Evolutionary conservation across 441 rosid genomes (phyloP).

Genomic region (Cnidoscolus chayamansa): DNA sequence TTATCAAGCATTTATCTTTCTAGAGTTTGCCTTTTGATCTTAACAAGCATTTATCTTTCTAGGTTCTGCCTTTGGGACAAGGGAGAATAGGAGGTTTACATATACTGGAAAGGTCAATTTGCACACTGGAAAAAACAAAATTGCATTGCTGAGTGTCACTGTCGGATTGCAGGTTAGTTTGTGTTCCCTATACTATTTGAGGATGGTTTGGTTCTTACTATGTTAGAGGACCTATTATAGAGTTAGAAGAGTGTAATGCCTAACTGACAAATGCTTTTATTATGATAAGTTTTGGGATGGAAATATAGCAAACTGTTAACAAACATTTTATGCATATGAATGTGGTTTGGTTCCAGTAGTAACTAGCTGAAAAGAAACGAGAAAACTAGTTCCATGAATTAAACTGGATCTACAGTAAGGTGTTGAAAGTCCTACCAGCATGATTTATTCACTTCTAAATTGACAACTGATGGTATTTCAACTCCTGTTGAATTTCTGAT

Average conservation of each 20-base stretch:
- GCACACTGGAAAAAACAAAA: slow-evolving; percentile 72
- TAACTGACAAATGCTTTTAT: no score
- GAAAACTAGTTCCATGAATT: neutral
- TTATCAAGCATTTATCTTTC: slow-evolving; percentile 4
- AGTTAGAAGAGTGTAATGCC: neutral
- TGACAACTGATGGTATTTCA: neutral
- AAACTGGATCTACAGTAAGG: neutral
- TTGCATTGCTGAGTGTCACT: slow-evolving; percentile 87
- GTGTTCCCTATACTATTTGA: neutral
- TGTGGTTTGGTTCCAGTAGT: neutral
- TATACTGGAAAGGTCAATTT: slow-evolving; percentile 75
- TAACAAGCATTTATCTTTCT: slow-evolving; percentile 10
- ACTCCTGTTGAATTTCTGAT: slow-evolving; percentile 3
- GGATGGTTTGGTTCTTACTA: neutral
- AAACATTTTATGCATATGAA: neutral
- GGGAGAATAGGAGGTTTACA: slow-evolving; percentile 67
- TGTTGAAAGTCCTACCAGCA: neutral
- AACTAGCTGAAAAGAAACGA: neutral
- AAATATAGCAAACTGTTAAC: no score
- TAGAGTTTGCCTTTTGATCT: no score
- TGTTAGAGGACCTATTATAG: neutral
- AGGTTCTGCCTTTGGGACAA: slow-evolving; percentile 91
- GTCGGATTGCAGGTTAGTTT: slow-evolving; percentile 88
- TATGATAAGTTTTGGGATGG: no score
- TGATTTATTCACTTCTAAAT: neutral